Evolutionary conservation across 306 rosid genomes (phyloP), one percentile per base, ranked within the genome.

Genomic region (Styphnolobium japonicum): DNA sequence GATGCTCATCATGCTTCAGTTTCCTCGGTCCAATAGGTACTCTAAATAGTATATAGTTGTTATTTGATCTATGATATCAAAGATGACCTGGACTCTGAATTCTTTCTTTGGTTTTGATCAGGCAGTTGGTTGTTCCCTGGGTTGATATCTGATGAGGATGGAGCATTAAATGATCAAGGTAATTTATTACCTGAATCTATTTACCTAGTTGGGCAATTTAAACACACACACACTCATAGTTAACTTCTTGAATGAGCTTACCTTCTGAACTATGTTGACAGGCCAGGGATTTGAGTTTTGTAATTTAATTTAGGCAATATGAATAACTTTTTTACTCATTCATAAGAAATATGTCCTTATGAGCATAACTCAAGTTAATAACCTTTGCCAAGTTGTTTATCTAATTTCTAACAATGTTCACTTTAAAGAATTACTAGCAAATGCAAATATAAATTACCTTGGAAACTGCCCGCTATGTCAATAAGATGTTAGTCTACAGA

Each of bases 1-100:
- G 84, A 81, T 94, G 94, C 80, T 55, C 91, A 7, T 79, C 92
- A 4, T 94, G 96, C 88, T 87, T 89, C 71, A 87, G 90, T 83
- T 89, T 85, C 81, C 92, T 94, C 86, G 83, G 83, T 67, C 89
- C 88, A 40, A 67, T 76, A 29, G 96, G 92, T 92, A 79, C 19
- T 43, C 12, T 25, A 10, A 36, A 31, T 48, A 29, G 0, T 23
- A 23, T 57, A 0, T 31, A 4, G 46, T 52, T 3, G 33, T 63
- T 43, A 19, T 14, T 48, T 67, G 8, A 52, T 37, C 46, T 72
- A 15, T 69, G 19, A 16, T 15, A 49, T 48, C 9, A 15, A 18
- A 49, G 4, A 21, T 77, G 12, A 52, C 16, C 9, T 74, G 48
- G 40, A 71, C 46, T 63, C 0, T 37, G 4, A 60, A 57, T 67